phyloP scores from a whole-genome alignment of 139 green algal genomes.

The Chlorella ohadii region DNA sequence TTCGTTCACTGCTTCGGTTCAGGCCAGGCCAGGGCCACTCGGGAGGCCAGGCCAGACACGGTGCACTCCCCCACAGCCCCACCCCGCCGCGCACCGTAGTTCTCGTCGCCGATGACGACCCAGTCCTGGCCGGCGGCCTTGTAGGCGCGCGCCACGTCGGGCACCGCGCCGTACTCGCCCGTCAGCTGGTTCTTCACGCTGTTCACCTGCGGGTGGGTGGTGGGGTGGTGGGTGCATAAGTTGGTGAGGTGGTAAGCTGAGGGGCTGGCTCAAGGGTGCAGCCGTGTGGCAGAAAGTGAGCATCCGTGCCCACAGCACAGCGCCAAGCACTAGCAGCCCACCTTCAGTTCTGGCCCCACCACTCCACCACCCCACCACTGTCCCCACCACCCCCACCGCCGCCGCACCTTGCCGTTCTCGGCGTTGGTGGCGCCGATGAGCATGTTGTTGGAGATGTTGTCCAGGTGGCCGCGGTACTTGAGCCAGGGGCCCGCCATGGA shows the following conservation, averaged over 20 bases:
- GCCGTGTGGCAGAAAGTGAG: too few species aligned
- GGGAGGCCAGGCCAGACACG: too few species aligned
- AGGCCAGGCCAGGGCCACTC: too few species aligned
- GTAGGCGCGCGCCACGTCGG: slow-evolving; percentile 80
- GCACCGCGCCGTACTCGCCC: slow-evolving; percentile 73
- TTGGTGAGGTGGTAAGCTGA: neutral
- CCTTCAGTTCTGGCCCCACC: neutral
- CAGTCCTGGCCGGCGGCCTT: slow-evolving; percentile 83
- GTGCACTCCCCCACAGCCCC: neutral
- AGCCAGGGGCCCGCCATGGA: slow-evolving; percentile 97
- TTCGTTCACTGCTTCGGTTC: too few species aligned
- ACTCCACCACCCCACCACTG: neutral
- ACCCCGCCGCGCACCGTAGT: slow-evolving; percentile 70
- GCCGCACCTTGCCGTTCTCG: slow-evolving; percentile 86
- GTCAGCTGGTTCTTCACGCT: slow-evolving; percentile 73
- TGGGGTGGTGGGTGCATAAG: neutral
- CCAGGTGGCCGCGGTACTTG: slow-evolving; percentile 97
- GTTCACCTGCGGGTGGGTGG: slow-evolving; percentile 54
- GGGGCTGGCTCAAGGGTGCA: too few species aligned
- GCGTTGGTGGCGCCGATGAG: slow-evolving; percentile 95
- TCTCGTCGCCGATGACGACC: slow-evolving; percentile 94
- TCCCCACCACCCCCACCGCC: too few species aligned
- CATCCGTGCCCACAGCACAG: too few species aligned
- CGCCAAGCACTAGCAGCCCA: neutral
- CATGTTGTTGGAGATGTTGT: slow-evolving; percentile 99